Evolutionary conservation across 495 filamentous ascomycete genomes (phyloP).

Genomic region (Aspergillus taichungensis): DNA sequence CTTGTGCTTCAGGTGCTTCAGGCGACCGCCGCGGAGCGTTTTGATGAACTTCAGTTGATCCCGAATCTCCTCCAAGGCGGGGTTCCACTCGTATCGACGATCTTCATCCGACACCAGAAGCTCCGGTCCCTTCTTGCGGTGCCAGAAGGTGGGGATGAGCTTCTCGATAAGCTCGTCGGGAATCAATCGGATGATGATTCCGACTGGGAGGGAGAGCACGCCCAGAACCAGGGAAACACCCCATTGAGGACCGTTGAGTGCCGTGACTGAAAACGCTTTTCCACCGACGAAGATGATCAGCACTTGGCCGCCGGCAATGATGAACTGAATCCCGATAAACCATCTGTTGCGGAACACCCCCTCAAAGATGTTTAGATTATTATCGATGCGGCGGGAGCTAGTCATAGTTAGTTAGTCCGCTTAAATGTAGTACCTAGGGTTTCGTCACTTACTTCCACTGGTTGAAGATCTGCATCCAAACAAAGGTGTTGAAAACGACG

Average conservation of each 20-base stretch:
- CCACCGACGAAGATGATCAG: constrained; percentile 75
- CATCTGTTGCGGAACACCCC: constrained; percentile 70
- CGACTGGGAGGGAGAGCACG: constrained; percentile 61
- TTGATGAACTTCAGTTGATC: constrained; percentile 72
- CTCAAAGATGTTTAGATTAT: constrained; percentile 84
- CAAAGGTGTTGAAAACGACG: constrained; percentile 83
- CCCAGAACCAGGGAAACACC: constrained; percentile 65
- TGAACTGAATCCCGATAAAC: constrained; percentile 71
- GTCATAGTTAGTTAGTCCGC: not conserved
- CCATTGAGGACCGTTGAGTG: constrained; percentile 62
- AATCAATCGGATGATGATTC: constrained; percentile 61
- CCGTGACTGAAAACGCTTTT: constrained; percentile 54
- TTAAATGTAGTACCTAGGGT: no score
- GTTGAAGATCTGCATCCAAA: constrained; percentile 96
- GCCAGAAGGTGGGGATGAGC: constrained; percentile 46
- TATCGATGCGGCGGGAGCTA: constrained; percentile 74
- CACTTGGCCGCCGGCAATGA: constrained; percentile 77
- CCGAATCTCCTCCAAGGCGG: constrained; percentile 56
- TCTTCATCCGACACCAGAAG: constrained; percentile 66
- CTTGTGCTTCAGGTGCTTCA: constrained; percentile 79
- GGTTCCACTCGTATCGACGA: constrained; percentile 56
- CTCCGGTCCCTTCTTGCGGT: constrained; percentile 39
- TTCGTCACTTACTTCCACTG: constrained; percentile 46
- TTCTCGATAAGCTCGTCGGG: constrained; percentile 56
- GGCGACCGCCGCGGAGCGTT: constrained; percentile 69